phyloP scores from a whole-genome alignment of 148 eudicot species.

The Camellia sinensis region DNA sequence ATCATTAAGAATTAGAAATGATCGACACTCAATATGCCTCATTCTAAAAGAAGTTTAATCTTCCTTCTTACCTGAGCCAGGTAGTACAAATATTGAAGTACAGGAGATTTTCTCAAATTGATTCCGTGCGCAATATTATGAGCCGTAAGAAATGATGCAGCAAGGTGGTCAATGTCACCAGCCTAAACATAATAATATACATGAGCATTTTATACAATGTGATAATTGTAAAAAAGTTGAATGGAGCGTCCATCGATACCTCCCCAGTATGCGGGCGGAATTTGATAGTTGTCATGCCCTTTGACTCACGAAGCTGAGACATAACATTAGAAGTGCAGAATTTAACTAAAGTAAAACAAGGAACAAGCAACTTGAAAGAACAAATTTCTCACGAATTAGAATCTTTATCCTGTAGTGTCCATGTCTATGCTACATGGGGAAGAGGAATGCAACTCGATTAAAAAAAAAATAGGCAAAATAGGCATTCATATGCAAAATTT shows the following conservation, averaged over 20 bases:
- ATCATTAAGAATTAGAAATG: conserved; percentile 5
- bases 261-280: conserved; percentile 98
- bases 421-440: too few species aligned
- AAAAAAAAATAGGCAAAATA: background rate
- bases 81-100: conserved; percentile 93
- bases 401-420: too few species aligned
- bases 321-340: conserved; percentile 23
- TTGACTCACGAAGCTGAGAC: conserved; percentile 94
- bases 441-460: background rate
- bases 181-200: conserved; percentile 55
- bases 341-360: background rate
- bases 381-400: background rate
- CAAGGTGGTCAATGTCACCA: conserved; percentile 97
- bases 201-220: conserved; percentile 2
- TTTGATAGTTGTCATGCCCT: conserved; percentile 94
- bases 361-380: background rate
- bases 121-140: conserved; percentile 98
- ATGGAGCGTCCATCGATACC: conserved; percentile 39
- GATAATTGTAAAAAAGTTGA: background rate
- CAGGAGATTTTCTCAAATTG: conserved; percentile 95
- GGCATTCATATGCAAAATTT: background rate
- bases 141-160: conserved; percentile 83
- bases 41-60: background rate
- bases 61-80: conserved; percentile 70
- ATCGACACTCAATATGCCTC: conserved; percentile 5